Evolutionary conservation across 441 rosid genomes (phyloP), one percentile per base, ranked within the genome.

Genomic region (Biscutella laevigata): DNA sequence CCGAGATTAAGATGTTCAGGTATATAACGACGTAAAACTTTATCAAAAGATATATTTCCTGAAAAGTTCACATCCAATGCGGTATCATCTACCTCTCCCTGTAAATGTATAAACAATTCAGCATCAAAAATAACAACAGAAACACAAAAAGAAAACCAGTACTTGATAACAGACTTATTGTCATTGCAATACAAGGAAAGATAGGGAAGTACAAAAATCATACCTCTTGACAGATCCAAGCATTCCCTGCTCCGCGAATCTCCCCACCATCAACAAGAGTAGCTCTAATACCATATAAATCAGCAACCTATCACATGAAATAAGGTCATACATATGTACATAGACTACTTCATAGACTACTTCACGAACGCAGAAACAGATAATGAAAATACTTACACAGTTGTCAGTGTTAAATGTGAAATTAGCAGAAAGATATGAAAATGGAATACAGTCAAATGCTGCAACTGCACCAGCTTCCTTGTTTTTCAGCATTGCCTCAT

Each of bases 231-330:
- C 95, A 94, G 50, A 94, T 73, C 99, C 99, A 94, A 46, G 95
- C 97, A 81, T 94, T 94, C 66, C 99, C 99, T 26, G 99, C 99
- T 57, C 99, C 99, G 42, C 99, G 84, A 76, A 94, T 86, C 67
- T 94, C 99, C 60, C 99, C 97, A 63, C 99, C 99, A 78, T 94
- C 99, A 56, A 94, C 99, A 76, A 88, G 94, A 74, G 77, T 86
- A 67, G 97, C 99, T 81, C 99, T 80, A 55, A 94, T 94, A 69
- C 99, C 99, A 77, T 94, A 94, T 51, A 94, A 64, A 72, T 94
- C 97, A 34, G 99, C 94, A 71, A 94, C 96, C 99, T 88, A 64
- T 58, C 51, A 68, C 56, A 62, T 27, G 59, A 60, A 34, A 40
- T 26, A 19, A 14, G 2, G 8, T 42, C 35, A 51, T 24, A 10